Base-by-base conservation (phyloP, 2,329 filamentous ascomycete species). In the Exophiala viscosa region DNA sequence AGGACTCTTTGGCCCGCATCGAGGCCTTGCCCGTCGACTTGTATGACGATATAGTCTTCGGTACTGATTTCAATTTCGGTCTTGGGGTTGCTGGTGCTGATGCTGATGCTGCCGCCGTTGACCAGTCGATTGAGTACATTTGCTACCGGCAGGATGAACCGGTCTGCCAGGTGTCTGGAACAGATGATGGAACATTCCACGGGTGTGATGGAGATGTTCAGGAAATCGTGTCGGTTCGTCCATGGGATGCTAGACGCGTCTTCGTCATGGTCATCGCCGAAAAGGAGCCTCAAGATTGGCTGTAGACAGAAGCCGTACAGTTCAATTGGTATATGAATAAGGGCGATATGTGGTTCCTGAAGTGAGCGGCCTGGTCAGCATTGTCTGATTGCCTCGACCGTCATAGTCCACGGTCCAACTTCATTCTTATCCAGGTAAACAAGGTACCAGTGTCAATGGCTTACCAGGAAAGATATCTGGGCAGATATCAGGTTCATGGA, bases 171-270 rank as follows among this genome's bases (percentile, higher is more conserved):
- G 38, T 81, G 77, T 54, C 83, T 82, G 57, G 92, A 87, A 67
- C 92, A 97, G 48, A 95, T 90, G 47, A 99, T 81, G 3, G 90
- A 96, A 72, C 90, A 95, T 70, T 96, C 93, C 50, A 95, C 82
- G 0, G 90, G 89, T 0, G 91, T 97, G 64, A 97, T 81, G 58
- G 89, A 95, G 62, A 99, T 84, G 69, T 97, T 97, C 68, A 96
- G 80, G 70, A 99, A 97, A 40, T 84, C 84, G 70, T 93, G 87
- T 66, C 76, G 75, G 58, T 68, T 75, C 13, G 71, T 72, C 78
- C 73, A 77, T 60, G 52, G 65, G 32, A 45, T 48, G 43, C 38
- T 61, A 47, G 44, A 63, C 10, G 65, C 63, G 32, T 70, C 66
- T 38, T 72, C 69, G 48, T 69, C 67, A 39, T 72, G 65, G 46